Evolutionary conservation across 352 stramenopile genomes (phyloP).

Genomic region (Phytophthora aleatoria): DNA sequence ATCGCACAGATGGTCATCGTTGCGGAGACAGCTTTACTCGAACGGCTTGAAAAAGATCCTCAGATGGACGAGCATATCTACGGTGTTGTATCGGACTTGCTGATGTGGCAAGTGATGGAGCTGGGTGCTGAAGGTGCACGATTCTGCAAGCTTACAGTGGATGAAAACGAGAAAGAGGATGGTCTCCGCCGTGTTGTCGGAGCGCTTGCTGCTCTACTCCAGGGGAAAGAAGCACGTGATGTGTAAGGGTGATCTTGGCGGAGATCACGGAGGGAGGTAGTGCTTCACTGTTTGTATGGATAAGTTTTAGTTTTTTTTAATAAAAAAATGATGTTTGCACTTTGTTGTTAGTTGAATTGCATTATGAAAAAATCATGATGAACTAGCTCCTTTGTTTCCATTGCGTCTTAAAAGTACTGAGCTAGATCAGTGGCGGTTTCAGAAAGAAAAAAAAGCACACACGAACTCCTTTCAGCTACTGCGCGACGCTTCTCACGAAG

Average conservation of each 20-base stretch:
- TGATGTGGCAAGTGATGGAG: slow-evolving; percentile 31
- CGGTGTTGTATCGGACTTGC: slow-evolving; percentile 21
- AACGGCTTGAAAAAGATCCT: slow-evolving; percentile 14
- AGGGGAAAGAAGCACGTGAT: slow-evolving; percentile 14
- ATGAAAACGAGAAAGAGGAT: slow-evolving; percentile 12
- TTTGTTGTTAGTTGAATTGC: no score
- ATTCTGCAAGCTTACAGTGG: slow-evolving; percentile 15
- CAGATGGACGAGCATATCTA: slow-evolving; percentile 8
- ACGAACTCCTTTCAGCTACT: no score
- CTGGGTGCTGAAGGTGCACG: slow-evolving; percentile 9
- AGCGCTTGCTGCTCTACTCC: slow-evolving; percentile 11
- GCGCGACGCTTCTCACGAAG: no score
- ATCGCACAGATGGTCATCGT: slow-evolving; percentile 13
- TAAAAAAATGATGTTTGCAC: no score
- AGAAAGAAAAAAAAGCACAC: background rate
- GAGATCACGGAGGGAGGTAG: no score
- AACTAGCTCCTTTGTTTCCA: no score
- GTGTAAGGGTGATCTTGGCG: background rate
- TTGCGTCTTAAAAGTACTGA: no score
- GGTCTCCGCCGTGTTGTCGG: slow-evolving; percentile 9
- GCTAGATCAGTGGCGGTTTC: no score
- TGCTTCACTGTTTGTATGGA: no score
- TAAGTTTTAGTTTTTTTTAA: background rate
- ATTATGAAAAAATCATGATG: no score
- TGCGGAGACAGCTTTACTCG: slow-evolving; percentile 14